Evolutionary conservation across 208 protist species (phyloP).

Genomic region (Ichthyophonus hoferi): DNA sequence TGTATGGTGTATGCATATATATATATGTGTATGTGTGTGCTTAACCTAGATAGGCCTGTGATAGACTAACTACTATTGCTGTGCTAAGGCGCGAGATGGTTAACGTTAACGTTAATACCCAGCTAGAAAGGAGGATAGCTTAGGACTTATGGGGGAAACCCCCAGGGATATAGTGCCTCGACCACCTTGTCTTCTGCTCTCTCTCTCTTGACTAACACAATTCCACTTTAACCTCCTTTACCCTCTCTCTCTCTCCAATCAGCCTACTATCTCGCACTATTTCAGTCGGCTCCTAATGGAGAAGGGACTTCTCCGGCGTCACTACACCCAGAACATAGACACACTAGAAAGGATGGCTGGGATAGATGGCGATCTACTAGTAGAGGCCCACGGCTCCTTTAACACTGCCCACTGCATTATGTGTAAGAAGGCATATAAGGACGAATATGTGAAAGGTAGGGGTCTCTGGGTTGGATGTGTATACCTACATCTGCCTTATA

Average conservation of each 20-base stretch:
- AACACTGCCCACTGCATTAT: conserved; percentile 73
- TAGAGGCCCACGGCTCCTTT: conserved; percentile 91
- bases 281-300: conserved; percentile 55
- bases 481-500: too few relatives aligned
- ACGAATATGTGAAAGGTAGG: conserved; percentile 39
- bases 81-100: too few relatives aligned
- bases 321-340: conserved; percentile 64
- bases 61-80: too few relatives aligned
- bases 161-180: too few relatives aligned
- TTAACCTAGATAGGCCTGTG: too few relatives aligned
- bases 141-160: too few relatives aligned
- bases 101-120: too few relatives aligned
- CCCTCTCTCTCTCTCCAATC: conserved; percentile 22
- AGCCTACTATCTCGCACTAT: conserved; percentile 56
- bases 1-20: too few relatives aligned
- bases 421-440: conserved; percentile 1
- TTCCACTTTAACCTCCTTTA: background rate
- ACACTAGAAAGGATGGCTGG: conserved; percentile 55
- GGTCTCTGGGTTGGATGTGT: too few relatives aligned
- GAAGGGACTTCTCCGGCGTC: conserved; percentile 44
- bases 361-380: conserved; percentile 62
- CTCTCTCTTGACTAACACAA: background rate
- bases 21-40: too few relatives aligned
- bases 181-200: background rate
- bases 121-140: too few relatives aligned